Evolutionary conservation across 495 filamentous ascomycete genomes (phyloP).

Genomic region (Hypoxylon subgilvum): DNA sequence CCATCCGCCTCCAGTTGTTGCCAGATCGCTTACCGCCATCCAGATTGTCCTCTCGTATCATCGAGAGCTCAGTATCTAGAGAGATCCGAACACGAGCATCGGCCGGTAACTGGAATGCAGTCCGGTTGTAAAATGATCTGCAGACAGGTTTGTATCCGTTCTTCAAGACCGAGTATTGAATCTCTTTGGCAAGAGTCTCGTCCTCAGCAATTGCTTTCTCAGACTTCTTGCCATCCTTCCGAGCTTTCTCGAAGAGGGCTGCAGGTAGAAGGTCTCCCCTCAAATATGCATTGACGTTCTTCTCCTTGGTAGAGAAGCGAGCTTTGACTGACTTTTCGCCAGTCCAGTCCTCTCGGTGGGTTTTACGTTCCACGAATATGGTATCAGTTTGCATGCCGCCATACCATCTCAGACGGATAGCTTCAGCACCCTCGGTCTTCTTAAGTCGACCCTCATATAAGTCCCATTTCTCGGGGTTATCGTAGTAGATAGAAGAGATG

Average conservation of each 20-base stretch:
- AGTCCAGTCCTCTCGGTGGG: slow-evolving; percentile 98
- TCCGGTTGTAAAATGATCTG: slow-evolving; percentile 95
- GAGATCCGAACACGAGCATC: slow-evolving; percentile 97
- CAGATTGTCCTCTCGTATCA: slow-evolving; percentile 93
- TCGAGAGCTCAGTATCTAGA: slow-evolving; percentile 92
- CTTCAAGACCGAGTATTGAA: slow-evolving; percentile 90
- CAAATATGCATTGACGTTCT: slow-evolving; percentile 90
- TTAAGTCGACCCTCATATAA: slow-evolving; percentile 92
- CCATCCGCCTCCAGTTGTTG: slow-evolving; percentile 93
- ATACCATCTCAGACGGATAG: slow-evolving; percentile 96
- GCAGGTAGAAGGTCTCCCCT: slow-evolving; percentile 80
- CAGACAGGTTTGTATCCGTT: slow-evolving; percentile 83
- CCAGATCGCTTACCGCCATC: slow-evolving; percentile 79
- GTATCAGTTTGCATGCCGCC: slow-evolving; percentile 93
- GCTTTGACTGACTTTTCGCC: slow-evolving; percentile 99
- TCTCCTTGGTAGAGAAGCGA: slow-evolving; percentile 92
- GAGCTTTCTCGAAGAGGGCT: slow-evolving; percentile 88
- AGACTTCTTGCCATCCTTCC: slow-evolving; percentile 91
- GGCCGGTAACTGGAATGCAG: slow-evolving; percentile 95
- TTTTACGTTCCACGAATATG: slow-evolving; percentile 97
- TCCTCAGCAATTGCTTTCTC: slow-evolving; percentile 87
- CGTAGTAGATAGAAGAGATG: slow-evolving; percentile 97
- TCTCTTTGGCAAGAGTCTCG: slow-evolving; percentile 86
- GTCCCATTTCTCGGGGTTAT: slow-evolving; percentile 91
- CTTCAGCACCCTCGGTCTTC: slow-evolving; percentile 97